These are phyloP conservation scores for Cystobasidiaceae sp. DNA, from an alignment of 1,284 basidiomycete species.

Conservation along the genomic window DNA sequence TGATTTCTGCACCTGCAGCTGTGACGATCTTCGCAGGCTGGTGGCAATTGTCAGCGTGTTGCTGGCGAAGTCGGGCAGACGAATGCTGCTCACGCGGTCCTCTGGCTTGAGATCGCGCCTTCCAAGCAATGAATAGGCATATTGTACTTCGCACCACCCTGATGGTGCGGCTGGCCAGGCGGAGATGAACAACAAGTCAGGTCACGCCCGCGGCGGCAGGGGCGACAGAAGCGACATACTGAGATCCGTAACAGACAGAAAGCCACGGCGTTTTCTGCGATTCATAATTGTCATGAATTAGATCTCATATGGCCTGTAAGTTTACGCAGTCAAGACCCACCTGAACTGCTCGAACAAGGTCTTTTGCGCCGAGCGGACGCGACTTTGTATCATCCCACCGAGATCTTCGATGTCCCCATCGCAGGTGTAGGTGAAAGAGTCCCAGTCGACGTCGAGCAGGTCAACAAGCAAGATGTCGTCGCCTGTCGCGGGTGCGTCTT, in stretches of 20 bases:
- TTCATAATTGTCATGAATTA: background rate
- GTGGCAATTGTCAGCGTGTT: background rate
- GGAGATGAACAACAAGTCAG: no score
- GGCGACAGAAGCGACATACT: conserved; percentile 7
- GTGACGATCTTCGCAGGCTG: conserved; percentile 29
- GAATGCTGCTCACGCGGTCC: conserved; percentile 7
- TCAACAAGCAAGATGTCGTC: conserved; percentile 22
- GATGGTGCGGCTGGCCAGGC: conserved; percentile 25
- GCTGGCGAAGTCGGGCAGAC: background rate
- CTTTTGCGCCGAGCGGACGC: background rate
- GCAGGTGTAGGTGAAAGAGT: background rate
- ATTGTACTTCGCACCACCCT: conserved; percentile 31
- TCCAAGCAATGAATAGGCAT: conserved; percentile 20
- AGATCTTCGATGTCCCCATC: conserved; percentile 28
- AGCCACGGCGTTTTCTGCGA: conserved; percentile 19
- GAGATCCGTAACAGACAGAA: conserved; percentile 28
- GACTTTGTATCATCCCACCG: background rate
- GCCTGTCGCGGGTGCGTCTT: conserved; percentile 1
- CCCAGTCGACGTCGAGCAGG: background rate
- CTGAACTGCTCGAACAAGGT: conserved; percentile 24
- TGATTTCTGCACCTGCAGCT: conserved; percentile 22
- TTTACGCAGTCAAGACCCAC: no score
- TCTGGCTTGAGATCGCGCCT: conserved; percentile 28
- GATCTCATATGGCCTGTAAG: no score
- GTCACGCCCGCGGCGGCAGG: background rate